Evolutionary conservation across 257 asterid genomes (phyloP).

Genomic region (Henckelia pumila): DNA sequence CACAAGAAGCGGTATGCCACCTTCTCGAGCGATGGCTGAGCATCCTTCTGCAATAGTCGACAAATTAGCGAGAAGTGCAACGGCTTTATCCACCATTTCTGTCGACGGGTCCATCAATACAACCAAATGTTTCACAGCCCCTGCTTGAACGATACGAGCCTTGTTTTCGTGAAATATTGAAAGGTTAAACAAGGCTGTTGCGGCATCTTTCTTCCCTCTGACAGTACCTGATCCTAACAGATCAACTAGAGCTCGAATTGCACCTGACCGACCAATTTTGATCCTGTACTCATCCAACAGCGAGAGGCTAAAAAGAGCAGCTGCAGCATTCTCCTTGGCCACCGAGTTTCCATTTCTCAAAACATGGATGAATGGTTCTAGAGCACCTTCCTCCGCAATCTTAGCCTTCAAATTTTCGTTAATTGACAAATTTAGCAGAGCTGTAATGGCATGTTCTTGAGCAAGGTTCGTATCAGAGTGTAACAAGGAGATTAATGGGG

Average conservation of each 20-base stretch:
- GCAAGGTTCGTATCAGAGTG: slow-evolving; percentile 49
- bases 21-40: slow-evolving; percentile 76
- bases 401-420: slow-evolving; percentile 56
- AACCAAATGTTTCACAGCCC: slow-evolving; percentile 78
- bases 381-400: slow-evolving; percentile 74
- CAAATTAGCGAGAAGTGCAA: slow-evolving; percentile 87
- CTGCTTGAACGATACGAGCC: slow-evolving; percentile 88
- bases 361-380: slow-evolving; percentile 82
- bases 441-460: slow-evolving; percentile 94
- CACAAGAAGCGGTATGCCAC: slow-evolving; percentile 76
- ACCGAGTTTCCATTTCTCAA: slow-evolving; percentile 65
- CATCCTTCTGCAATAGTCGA: slow-evolving; percentile 80
- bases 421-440: slow-evolving; percentile 81
- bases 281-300: slow-evolving; percentile 74
- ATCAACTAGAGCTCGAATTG: slow-evolving; percentile 74
- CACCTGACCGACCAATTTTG: slow-evolving; percentile 84
- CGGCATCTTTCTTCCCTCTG: slow-evolving; percentile 93
- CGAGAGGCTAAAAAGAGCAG: slow-evolving; percentile 87
- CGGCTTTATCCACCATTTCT: slow-evolving; percentile 91
- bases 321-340: slow-evolving; percentile 93
- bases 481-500: slow-evolving; percentile 65
- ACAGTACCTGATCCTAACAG: slow-evolving; percentile 71
- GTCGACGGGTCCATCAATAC: slow-evolving; percentile 44
- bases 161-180: slow-evolving; percentile 90
- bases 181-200: slow-evolving; percentile 82